Evolutionary conservation across 2,329 filamentous ascomycete species (phyloP).

Genomic region (Macrophomina pseudophaseolina): DNA sequence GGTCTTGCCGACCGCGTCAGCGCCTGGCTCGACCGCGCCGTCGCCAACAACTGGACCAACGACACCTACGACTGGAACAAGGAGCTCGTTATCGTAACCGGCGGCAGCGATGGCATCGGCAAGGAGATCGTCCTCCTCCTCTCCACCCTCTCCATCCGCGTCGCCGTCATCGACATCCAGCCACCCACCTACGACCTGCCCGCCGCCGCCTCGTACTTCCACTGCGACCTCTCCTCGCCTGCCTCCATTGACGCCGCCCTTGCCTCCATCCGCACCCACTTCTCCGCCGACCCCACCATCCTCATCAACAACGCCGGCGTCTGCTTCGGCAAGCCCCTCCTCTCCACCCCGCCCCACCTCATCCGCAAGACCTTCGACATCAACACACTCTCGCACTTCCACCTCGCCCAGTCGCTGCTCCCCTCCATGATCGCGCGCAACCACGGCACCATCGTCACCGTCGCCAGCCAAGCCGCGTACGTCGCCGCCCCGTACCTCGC

Average conservation of each 20-base stretch:
- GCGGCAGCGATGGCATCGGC: slow-evolving; percentile 76
- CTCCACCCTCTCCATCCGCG: slow-evolving; percentile 67
- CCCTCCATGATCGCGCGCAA: slow-evolving; percentile 66
- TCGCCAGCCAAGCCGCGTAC: slow-evolving; percentile 69
- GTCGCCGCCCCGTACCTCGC: slow-evolving; percentile 66
- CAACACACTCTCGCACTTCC: slow-evolving; percentile 72
- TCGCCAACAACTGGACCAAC: slow-evolving; percentile 56
- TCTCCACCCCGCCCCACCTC: slow-evolving; percentile 62
- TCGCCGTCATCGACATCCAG: slow-evolving; percentile 74
- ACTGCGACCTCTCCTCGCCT: slow-evolving; percentile 71
- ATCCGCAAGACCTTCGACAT: slow-evolving; percentile 73
- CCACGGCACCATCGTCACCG: slow-evolving; percentile 75
- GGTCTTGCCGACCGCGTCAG: slow-evolving; percentile 58
- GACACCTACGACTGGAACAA: slow-evolving; percentile 67
- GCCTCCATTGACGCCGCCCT: slow-evolving; percentile 60
- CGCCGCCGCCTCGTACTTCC: slow-evolving; percentile 67
- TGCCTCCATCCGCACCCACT: slow-evolving; percentile 56
- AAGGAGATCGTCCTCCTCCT: slow-evolving; percentile 67
- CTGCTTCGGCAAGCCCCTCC: slow-evolving; percentile 64
- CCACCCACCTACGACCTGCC: slow-evolving; percentile 59
- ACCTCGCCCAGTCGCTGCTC: slow-evolving; percentile 69
- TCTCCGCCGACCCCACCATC: slow-evolving; percentile 69
- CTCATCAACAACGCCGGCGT: slow-evolving; percentile 76
- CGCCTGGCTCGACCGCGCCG: slow-evolving; percentile 57
- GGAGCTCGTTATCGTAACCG: slow-evolving; percentile 77